Conservation (phyloP, 2,329 filamentous ascomycete genomes). For the Neophaeococcomyces mojaviensis region DNA sequence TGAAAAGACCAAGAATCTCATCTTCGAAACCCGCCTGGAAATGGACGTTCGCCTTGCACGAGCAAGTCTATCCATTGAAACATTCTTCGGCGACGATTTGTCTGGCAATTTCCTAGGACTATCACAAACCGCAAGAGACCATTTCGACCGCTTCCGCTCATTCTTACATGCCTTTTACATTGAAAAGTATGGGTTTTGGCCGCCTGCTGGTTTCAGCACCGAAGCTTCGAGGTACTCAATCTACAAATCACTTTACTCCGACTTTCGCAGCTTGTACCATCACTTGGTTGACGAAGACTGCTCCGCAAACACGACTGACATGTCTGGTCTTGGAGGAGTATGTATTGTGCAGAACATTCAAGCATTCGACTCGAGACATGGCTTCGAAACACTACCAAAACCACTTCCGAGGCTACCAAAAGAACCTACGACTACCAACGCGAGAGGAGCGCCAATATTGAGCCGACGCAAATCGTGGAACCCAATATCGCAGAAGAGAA, state of each 20-base stretch:
- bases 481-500: conserved; percentile 18
- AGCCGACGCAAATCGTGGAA: conserved; percentile 19
- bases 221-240: conserved; percentile 51
- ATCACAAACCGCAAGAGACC: conserved; percentile 51
- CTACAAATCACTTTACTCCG: conserved; percentile 55
- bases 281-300: conserved; percentile 56
- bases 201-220: conserved; percentile 45
- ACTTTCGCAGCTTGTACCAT: conserved; percentile 65
- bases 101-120: conserved; percentile 60
- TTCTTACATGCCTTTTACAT: conserved; percentile 62
- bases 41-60: conserved; percentile 57
- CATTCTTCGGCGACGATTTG: conserved; percentile 64
- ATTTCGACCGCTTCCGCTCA: conserved; percentile 65
- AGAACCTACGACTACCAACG: conserved; percentile 2
- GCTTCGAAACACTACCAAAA: conserved; percentile 53
- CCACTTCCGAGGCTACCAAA: conserved; percentile 60
- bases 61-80: conserved; percentile 53
- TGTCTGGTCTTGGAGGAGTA: conserved; percentile 55
- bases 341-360: conserved; percentile 62
- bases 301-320: conserved; percentile 35
- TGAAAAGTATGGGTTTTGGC: conserved; percentile 63
- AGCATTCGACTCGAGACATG: conserved; percentile 57
- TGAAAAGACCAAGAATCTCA: conserved; percentile 32
- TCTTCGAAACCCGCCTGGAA: conserved; percentile 55
- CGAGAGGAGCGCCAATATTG: conserved; percentile 6